Evolutionary conservation across 169 alveolate species (phyloP).

Genomic region (Plasmodium chabaudi): DNA sequence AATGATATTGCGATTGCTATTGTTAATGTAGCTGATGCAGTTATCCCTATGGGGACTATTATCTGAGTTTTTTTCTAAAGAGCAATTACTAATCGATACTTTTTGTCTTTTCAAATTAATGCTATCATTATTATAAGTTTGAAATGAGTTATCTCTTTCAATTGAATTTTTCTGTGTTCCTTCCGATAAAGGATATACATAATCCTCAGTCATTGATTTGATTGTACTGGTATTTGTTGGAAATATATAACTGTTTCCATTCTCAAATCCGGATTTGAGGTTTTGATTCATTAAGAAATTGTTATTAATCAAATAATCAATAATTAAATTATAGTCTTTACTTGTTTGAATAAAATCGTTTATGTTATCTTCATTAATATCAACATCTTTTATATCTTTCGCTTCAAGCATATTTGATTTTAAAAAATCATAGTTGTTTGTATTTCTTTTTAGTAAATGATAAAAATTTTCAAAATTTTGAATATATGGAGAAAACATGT

Average conservation of each 20-base stretch:
- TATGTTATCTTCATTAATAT: conserved; percentile 30
- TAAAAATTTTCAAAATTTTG: conserved; percentile 46
- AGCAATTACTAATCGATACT: not conserved
- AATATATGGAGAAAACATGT: conserved; percentile 17
- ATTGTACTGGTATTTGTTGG: not conserved
- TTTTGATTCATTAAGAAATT: not conserved
- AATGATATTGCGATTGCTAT: not conserved
- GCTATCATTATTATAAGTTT: not conserved
- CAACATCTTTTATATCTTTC: not conserved
- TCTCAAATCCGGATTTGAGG: not conserved
- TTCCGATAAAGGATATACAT: not conserved
- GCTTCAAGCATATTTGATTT: conserved; percentile 10
- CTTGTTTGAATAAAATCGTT: conserved; percentile 23
- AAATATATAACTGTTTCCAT: no score
- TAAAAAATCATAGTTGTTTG: conserved; percentile 60
- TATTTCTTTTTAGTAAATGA: conserved; percentile 29
- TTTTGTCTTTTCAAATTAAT: not conserved
- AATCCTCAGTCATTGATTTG: conserved; percentile 7
- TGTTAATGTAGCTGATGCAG: not conserved
- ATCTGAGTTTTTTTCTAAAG: no score
- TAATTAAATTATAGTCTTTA: conserved; percentile 33
- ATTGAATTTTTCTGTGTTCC: not conserved
- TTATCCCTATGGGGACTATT: no score
- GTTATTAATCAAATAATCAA: conserved; percentile 15
- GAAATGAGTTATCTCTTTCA: not conserved